Base-by-base conservation (phyloP, 2,329 filamentous ascomycete species). In the Kalmusia sp. region DNA sequence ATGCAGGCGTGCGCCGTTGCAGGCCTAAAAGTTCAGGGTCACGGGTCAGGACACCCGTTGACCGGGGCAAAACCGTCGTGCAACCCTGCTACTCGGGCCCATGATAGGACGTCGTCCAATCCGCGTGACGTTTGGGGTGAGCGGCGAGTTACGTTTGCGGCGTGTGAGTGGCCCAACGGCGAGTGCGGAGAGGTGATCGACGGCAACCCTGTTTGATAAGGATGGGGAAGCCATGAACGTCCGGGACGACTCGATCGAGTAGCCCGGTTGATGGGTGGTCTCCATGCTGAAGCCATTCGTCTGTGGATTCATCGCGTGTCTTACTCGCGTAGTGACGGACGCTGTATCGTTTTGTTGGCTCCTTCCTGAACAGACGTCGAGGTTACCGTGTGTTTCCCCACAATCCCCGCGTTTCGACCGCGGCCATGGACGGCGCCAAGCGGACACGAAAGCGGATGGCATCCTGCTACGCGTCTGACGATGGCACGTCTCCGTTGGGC, bases 61-160 rank as follows among this genome's bases (percentile, higher is more conserved):
- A 38, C 41, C 28, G 27, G 51, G 38, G 27, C 30, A 28, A 7
- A 27, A 27, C 8, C n/a, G 27, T 19, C 31, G 38, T 51, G 38
- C 41, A 45, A 49, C 43, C 47, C 37, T 55, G 48, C 35, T 17
- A 9, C 33, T 39, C 43, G 31, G 52, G 41, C 12, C 40, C 38
- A 44, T 49, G 44, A 53, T 49, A 53, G 44, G 51, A 17, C 35
- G 37, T 37, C 19, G 27, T 27, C 49, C 53, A 52, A 55, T 51
- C 40, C 51, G 55, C 51, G 51, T 54, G 51, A 58, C 33, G 28
- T 2, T 24, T n/a, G 4, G 14, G 11, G 24, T 14, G 38, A 50
- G 38, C 38, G 22, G 37, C 21, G 30, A 49, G 19, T 30, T 47
- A 28, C 44, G 22, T 47, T n/a, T 35, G 19, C 7, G 17, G 4